Conservation (phyloP, 345 rosid species). For the Rhizophora mangle region DNA sequence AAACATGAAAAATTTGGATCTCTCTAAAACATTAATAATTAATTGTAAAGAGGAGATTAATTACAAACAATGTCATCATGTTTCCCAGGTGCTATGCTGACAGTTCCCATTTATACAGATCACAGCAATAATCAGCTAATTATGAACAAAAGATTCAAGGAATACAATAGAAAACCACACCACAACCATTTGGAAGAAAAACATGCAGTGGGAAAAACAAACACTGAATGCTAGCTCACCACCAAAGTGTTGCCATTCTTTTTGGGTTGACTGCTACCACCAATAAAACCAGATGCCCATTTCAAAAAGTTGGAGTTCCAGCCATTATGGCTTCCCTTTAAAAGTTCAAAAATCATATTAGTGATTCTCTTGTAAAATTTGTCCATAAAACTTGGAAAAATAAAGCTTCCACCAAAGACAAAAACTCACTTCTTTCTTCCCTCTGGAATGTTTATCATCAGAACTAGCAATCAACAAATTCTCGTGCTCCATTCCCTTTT, state of each 20-base stretch:
- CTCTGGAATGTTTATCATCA: slow-evolving; percentile 44
- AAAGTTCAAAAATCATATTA: slow-evolving; percentile 14
- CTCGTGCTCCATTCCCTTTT: slow-evolving; percentile 89
- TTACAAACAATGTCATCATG: too few relatives aligned
- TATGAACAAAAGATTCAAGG: too few relatives aligned
- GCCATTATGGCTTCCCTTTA: slow-evolving; percentile 41
- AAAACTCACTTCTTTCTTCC: slow-evolving; percentile 46
- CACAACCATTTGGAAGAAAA: neutral
- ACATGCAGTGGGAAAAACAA: slow-evolving; percentile 2
- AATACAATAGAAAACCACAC: too few relatives aligned
- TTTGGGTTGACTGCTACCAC: slow-evolving; percentile 56
- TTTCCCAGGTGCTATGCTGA: too few relatives aligned
- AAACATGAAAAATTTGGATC: too few relatives aligned
- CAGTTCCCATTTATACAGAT: too few relatives aligned
- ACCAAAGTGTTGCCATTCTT: slow-evolving; percentile 31
- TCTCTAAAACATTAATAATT: too few relatives aligned
- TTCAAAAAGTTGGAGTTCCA: slow-evolving; percentile 91
- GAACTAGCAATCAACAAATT: slow-evolving; percentile 68
- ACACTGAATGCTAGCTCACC: slow-evolving; percentile 31
- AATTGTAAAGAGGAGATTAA: too few relatives aligned
- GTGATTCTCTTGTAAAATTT: neutral
- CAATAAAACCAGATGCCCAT: slow-evolving; percentile 94
- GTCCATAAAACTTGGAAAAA: neutral
- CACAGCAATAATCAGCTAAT: too few relatives aligned
- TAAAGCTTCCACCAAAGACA: slow-evolving; percentile 11